Base-by-base conservation (phyloP, 805 yeast species). In the Metschnikowia hibisci region DNA sequence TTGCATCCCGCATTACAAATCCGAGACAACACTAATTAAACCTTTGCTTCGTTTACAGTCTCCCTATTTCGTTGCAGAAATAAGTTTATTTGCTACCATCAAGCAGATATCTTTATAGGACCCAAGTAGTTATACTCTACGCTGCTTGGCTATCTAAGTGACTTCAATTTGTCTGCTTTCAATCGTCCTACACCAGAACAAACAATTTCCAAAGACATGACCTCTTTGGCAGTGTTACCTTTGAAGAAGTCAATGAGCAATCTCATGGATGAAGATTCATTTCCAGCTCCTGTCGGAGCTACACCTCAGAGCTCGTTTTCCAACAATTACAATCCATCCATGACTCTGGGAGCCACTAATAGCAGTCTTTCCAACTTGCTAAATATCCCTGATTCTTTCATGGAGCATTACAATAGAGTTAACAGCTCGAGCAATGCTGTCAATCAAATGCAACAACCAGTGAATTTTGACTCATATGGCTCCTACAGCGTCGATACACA, bases 211-310 rank as follows among this genome's bases (percentile, higher is more conserved):
- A 42, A 27, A 32, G 41, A 43, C 42, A 75, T 75, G 80, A 67
- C 79, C 16, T 75, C 80, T 12, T 57, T 71, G 42, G 74, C 77
- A n/a, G 60, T 66, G 16, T 67, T 74, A 45, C 82, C 82, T 20
- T 62, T 76, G 32, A 74, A 76, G 57, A 73, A 80, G 52, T 68
- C 82, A 15, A 57, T 77, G 42, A 75, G 80, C 13, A 83, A 78
- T 48, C 74, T 78, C 15, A 71, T 78, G 72, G 84, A 79, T 48
- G 84, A 80, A 43, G 84, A 79, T 46, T 61, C 79, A 25, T 78
- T 77, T 50, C 74, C 69, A 36, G 50, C 47, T 16, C 51, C 51
- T 32, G 27, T 34, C 5, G 35, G 42, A 14, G 41, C 47, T 15
- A 40, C 47, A 30, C 32, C 34, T 14, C 44, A 37, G 16, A 40